A percentile compares a stretch with the other conserved stretches of the same genome.
Conservation (phyloP, 495 filamentous ascomycete species). For the Penicillium coprophilum region DNA sequence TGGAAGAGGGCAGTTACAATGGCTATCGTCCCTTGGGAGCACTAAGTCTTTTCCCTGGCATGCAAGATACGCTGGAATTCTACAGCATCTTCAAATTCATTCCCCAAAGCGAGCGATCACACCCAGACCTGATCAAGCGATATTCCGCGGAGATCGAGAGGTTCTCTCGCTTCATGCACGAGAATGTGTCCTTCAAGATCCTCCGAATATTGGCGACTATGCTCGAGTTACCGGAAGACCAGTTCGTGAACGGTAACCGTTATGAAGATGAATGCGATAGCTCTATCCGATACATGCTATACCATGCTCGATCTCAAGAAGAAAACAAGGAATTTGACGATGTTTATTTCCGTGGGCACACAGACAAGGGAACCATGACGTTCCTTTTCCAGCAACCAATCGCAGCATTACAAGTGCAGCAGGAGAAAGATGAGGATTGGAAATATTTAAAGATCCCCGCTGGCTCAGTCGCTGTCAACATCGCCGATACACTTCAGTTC, state of each 20-base stretch:
- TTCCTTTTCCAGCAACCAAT: constrained; percentile 57
- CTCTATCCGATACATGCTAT: constrained; percentile 57
- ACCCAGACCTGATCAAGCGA: constrained; percentile 42
- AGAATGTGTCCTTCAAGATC: constrained; percentile 45
- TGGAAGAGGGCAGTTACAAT: constrained; percentile 47
- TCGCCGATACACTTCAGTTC: constrained; percentile 44
- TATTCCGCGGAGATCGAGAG: constrained; percentile 48
- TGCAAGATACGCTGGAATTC: constrained; percentile 52
- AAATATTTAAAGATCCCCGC: constrained; percentile 18
- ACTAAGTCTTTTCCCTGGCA: constrained; percentile 27
- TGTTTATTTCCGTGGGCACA: constrained; percentile 50
- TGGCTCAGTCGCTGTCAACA: constrained; percentile 47
- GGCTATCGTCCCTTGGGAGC: constrained; percentile 33
- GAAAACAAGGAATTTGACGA: constrained; percentile 42
- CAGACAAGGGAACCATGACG: constrained; percentile 54
- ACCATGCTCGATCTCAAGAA: constrained; percentile 42
- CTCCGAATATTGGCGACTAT: constrained; percentile 50
- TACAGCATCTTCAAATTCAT: constrained; percentile 57
- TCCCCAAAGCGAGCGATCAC: constrained; percentile 42
- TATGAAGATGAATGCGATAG: constrained; percentile 49
- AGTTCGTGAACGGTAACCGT: constrained; percentile 46
- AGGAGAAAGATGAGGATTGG: constrained; percentile 22
- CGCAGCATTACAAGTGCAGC: constrained; percentile 52
- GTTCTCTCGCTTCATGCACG: constrained; percentile 50
- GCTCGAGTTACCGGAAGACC: constrained; percentile 54